phyloP scores from a whole-genome alignment of 257 asterid species.

The Forsythia viridissima region DNA sequence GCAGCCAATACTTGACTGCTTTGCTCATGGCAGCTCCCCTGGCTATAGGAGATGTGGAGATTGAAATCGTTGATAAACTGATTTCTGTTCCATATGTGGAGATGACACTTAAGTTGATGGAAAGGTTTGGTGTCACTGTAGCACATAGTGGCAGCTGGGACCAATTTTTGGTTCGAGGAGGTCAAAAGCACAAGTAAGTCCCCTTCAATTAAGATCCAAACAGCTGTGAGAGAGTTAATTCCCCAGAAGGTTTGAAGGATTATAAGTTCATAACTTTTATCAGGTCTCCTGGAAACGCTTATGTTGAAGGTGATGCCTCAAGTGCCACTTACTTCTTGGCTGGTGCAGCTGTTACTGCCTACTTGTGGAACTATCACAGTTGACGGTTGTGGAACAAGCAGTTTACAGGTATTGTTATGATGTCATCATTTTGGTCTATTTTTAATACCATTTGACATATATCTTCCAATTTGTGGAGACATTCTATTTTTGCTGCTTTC shows the following conservation, averaged over 20 bases:
- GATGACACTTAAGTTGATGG: conserved; percentile 96
- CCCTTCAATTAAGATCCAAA: conserved; percentile 3
- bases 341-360: conserved; percentile 86
- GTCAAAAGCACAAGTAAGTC: conserved; percentile 89
- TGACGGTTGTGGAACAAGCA: conserved; percentile 97
- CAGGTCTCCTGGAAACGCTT: conserved; percentile 95
- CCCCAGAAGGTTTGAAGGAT: conserved; percentile 10
- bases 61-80: conserved; percentile 84
- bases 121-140: conserved; percentile 84
- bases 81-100: conserved; percentile 95
- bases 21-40: conserved; percentile 78
- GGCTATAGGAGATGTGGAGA: conserved; percentile 56
- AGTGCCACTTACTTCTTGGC: conserved; percentile 99
- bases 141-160: conserved; percentile 87
- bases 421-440: conserved; percentile 4
- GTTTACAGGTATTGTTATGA: conserved; percentile 73
- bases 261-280: background rate
- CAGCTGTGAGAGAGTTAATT: conserved; percentile 22
- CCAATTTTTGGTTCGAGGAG: conserved; percentile 76
- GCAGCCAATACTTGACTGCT: conserved; percentile 95
- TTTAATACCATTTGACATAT: background rate
- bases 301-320: conserved; percentile 97
- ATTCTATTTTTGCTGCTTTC: background rate
- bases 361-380: conserved; percentile 69
- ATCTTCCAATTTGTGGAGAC: background rate